phyloP scores from a whole-genome alignment of 305 asterid genomes.

The Fraxinus velutina region DNA sequence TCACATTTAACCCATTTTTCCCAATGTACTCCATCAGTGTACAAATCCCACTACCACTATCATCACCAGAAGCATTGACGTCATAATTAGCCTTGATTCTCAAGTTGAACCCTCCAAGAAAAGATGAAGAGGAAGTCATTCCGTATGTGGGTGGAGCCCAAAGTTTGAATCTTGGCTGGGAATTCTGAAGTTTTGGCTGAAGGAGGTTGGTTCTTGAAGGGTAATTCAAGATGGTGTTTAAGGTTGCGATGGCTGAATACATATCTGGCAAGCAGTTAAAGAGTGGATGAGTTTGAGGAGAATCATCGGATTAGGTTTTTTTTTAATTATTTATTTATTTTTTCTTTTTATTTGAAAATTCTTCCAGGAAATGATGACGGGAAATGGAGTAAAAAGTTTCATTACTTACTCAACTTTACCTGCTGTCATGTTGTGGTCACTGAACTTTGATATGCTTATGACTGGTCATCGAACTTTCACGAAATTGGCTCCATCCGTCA shows the following conservation, averaged over 20 bases:
- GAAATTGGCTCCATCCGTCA: no score
- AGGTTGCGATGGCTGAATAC: conserved; percentile 35
- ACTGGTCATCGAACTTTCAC: no score
- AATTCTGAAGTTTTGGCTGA: conserved; percentile 28
- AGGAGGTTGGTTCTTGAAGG: conserved; percentile 30
- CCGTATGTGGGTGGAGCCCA: conserved; percentile 23
- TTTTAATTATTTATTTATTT: no score
- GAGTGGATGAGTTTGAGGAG: background rate
- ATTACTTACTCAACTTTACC: no score
- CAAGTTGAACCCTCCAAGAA: conserved; percentile 37
- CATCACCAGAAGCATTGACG: conserved; percentile 20
- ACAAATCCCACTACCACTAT: conserved; percentile 35
- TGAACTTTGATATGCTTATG: no score
- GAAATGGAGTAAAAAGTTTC: no score
- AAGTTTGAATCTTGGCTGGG: conserved; percentile 27
- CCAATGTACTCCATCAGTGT: conserved; percentile 63
- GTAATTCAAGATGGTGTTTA: conserved; percentile 34
- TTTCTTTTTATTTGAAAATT: no score
- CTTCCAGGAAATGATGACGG: no score
- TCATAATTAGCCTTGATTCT: conserved; percentile 36
- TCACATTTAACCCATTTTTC: conserved; percentile 51
- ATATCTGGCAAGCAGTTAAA: conserved; percentile 23
- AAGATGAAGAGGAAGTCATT: conserved; percentile 39
- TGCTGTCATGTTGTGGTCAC: no score
- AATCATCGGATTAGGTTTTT: conserved; percentile 21